Evolutionary conservation across 192 early-diverging fungal genomes (phyloP).

Genomic region (Irineochytrium annulatum): DNA sequence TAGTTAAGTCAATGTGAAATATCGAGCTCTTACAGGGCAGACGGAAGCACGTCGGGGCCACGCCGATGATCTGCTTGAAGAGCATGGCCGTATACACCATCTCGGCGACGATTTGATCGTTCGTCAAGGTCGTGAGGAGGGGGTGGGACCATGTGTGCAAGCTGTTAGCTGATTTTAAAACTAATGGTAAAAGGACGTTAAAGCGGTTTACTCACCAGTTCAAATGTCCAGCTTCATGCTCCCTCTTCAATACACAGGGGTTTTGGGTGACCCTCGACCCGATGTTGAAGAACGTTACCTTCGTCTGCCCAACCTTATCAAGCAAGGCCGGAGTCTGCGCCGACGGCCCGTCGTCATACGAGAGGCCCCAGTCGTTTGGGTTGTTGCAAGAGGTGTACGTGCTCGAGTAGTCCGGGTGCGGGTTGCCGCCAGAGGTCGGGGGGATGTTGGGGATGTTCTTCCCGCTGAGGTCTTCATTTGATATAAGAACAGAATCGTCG

Average conservation of each 20-base stretch:
- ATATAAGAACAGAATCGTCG: too few relatives aligned
- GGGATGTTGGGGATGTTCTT: conserved; percentile 7
- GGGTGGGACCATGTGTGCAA: conserved; percentile 56
- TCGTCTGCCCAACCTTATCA: neutral
- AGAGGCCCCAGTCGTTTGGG: neutral
- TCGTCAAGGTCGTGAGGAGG: conserved; percentile 54
- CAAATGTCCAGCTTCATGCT: conserved; percentile 44
- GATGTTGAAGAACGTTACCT: conserved; percentile 45
- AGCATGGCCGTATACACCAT: conserved; percentile 56
- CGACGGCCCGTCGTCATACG: neutral
- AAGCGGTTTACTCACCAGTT: conserved; percentile 15
- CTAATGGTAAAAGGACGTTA: conserved; percentile 13
- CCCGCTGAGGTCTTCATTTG: conserved; percentile 1
- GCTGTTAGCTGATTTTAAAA: neutral
- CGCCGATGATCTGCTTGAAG: conserved; percentile 30
- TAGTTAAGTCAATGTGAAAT: conserved; percentile 19
- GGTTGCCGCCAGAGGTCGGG: neutral
- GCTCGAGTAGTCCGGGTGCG: neutral
- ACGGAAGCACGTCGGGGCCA: conserved; percentile 39
- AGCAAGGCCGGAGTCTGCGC: neutral
- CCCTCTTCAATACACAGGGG: conserved; percentile 43
- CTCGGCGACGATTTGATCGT: conserved; percentile 67
- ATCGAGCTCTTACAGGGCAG: conserved; percentile 38
- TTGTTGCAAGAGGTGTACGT: neutral
- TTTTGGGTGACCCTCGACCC: conserved; percentile 42